phyloP scores from a whole-genome alignment of 768 basidiomycete genomes.

The Gelatoporia subvermispora region DNA sequence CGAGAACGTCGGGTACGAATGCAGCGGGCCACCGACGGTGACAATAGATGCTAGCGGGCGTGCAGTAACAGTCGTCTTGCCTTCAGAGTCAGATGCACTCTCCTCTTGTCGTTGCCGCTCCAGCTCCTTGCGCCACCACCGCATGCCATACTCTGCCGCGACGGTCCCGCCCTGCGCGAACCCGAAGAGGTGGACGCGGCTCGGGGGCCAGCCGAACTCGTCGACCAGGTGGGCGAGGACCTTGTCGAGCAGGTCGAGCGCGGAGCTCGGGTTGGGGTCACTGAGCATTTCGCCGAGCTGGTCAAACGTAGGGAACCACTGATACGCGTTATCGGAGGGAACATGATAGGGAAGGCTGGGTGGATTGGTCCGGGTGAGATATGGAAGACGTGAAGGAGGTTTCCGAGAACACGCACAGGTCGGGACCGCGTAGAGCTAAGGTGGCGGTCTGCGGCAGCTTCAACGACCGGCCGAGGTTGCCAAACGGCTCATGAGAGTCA shows the following conservation, averaged over 20 bases:
- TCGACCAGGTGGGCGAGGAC: conserved; percentile 52
- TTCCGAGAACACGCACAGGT: conserved; percentile 44
- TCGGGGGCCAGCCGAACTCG: conserved; percentile 60
- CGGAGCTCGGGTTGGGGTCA: conserved; percentile 68
- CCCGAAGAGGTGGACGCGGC: conserved; percentile 81
- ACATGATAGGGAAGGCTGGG: neutral
- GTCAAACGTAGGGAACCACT: conserved; percentile 87
- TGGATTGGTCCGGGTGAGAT: too few species aligned
- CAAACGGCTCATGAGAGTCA: conserved; percentile 76
- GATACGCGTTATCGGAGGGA: conserved; percentile 69
- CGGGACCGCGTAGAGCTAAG: conserved; percentile 75
- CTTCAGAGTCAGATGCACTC: neutral
- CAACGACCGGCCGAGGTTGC: conserved; percentile 63
- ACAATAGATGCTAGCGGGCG: conserved; percentile 61
- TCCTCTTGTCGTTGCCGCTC: conserved; percentile 11
- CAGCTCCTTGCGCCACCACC: conserved; percentile 36
- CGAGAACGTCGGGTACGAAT: conserved; percentile 70
- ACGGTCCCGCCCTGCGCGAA: conserved; percentile 85
- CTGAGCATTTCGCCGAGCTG: conserved; percentile 66
- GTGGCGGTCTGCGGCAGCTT: conserved; percentile 88
- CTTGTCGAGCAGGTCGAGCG: conserved; percentile 49
- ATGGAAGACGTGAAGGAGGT: neutral
- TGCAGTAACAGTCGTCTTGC: neutral
- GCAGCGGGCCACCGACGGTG: conserved; percentile 64
- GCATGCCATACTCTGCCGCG: conserved; percentile 61